Percentiles rank a stretch among this genome's conserved stretches.
phyloP scores from a whole-genome alignment of 1,284 basidiomycete species.

The Albatrellus sp. region DNA sequence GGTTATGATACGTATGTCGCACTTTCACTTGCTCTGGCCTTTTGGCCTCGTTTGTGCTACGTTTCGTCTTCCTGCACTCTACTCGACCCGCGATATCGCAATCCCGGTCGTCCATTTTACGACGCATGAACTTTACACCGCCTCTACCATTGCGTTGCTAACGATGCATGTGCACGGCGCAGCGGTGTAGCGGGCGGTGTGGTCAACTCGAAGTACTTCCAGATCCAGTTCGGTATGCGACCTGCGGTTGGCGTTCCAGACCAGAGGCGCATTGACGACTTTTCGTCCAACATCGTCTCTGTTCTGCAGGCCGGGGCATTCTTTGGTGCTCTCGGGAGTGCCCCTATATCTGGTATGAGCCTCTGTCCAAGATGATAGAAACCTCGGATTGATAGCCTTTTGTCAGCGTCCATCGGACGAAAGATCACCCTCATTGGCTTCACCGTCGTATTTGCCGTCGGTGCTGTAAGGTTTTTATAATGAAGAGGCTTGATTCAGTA shows the following conservation, averaged over 20 bases:
- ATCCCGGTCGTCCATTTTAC: too few species aligned
- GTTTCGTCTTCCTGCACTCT: neutral
- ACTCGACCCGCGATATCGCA: too few species aligned
- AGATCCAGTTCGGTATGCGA: constrained; percentile 44
- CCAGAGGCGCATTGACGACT: constrained; percentile 25
- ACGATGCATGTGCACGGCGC: neutral
- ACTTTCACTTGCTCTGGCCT: neutral
- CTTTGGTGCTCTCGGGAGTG: constrained; percentile 62
- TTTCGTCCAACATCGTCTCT: constrained; percentile 59
- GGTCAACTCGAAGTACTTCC: constrained; percentile 50
- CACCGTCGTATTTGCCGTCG: constrained; percentile 49
- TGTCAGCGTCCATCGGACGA: constrained; percentile 40
- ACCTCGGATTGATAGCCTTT: neutral
- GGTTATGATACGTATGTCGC: constrained; percentile 61
- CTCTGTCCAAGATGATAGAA: constrained; percentile 1
- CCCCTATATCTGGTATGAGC: constrained; percentile 45
- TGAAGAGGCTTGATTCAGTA: neutral
- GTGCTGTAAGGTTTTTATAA: constrained; percentile 38
- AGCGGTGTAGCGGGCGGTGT: constrained; percentile 54
- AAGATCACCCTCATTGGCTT: constrained; percentile 44
- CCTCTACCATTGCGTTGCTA: neutral
- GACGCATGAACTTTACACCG: neutral
- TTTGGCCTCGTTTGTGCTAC: constrained; percentile 3
- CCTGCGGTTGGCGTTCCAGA: constrained; percentile 25
- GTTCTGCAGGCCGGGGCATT: constrained; percentile 74